These are phyloP conservation scores for Diaporthe australafricana DNA, from an alignment of 2,329 filamentous ascomycete genomes.

Conservation along the genomic window DNA sequence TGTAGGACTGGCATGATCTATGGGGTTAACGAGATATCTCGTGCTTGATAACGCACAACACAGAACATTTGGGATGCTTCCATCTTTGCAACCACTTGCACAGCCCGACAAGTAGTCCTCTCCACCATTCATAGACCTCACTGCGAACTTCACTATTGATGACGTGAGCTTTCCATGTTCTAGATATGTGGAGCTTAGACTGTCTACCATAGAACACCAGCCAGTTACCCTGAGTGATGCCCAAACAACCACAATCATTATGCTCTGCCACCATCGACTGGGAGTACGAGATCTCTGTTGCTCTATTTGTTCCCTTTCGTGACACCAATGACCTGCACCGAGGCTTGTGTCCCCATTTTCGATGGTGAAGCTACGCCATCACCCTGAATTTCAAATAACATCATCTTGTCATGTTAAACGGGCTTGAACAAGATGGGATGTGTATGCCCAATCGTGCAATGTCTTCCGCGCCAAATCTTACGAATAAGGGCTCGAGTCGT, in stretches of 20 bases:
- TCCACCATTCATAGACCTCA: too few species aligned
- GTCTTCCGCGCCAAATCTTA: background rate
- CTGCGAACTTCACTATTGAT: background rate
- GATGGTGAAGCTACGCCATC: background rate
- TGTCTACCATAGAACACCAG: background rate
- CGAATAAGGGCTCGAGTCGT: background rate
- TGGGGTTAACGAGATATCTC: background rate
- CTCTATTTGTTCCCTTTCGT: background rate
- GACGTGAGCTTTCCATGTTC: background rate
- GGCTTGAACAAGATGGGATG: background rate
- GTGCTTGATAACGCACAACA: background rate
- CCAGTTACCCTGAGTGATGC: slow-evolving; percentile 23
- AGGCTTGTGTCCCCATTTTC: background rate
- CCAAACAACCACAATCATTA: background rate
- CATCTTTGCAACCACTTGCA: background rate
- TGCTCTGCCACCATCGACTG: slow-evolving; percentile 2
- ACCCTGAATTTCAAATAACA: background rate
- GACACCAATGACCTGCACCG: background rate
- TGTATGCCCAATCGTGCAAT: background rate
- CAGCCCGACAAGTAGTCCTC: background rate
- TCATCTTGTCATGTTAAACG: background rate
- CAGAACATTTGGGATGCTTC: background rate
- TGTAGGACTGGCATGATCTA: background rate
- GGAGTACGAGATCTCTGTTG: background rate
- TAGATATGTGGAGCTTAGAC: slow-evolving; percentile 7